Base-by-base conservation (phyloP, 352 stramenopile genomes). In the Phytophthora lateralis region DNA sequence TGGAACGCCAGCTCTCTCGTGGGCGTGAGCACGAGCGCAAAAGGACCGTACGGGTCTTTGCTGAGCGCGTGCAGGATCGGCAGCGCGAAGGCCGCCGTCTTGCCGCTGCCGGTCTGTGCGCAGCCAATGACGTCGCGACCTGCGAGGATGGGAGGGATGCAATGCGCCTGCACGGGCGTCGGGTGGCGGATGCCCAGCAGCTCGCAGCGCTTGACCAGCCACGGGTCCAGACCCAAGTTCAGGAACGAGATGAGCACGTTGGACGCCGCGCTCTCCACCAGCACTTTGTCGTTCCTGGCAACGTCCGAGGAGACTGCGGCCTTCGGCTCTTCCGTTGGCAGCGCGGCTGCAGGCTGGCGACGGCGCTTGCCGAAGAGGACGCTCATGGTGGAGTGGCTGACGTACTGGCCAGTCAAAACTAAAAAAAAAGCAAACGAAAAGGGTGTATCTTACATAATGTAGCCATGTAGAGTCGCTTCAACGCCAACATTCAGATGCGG, bases 1-100 rank as follows among this genome's bases (percentile, higher is more conserved):
- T 99, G 98, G 66, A 98, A 98, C 17, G 97, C 97, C 10, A 99
- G 80, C 81, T 99, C 98, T 17, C 98, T 76, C 30, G 97, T 99
- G 5, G 98, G 97, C 47, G 96, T 98, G 27, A 99, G 69, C 43
- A 99, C 89, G 15, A 99, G 75, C 0, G 90, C 96, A 74, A 95
- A 99, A 27, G 98, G 96, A 3, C 97, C 96, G 60, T 98, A 98
- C 49, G 82, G 86, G 52, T 99, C 96, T 45, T 93, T 82, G 49
- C 86, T 94, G n/a, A 99, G 80, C 12, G 75, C 66, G 59, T 99
- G 93, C 24, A 99, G 78, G 64, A 99, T 99, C 9, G 97, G 97
- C 37, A 99, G 81, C 24, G 93, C 93, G 74, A 99, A 99, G 14
- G 97, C 95, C 17, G 96, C 97, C 11, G 98, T 99, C 85, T 99